A percentile compares a stretch with the other conserved stretches of the same genome.
Evolutionary conservation across 257 asterid genomes (phyloP).

Genomic region (Marsdenia floribunda): DNA sequence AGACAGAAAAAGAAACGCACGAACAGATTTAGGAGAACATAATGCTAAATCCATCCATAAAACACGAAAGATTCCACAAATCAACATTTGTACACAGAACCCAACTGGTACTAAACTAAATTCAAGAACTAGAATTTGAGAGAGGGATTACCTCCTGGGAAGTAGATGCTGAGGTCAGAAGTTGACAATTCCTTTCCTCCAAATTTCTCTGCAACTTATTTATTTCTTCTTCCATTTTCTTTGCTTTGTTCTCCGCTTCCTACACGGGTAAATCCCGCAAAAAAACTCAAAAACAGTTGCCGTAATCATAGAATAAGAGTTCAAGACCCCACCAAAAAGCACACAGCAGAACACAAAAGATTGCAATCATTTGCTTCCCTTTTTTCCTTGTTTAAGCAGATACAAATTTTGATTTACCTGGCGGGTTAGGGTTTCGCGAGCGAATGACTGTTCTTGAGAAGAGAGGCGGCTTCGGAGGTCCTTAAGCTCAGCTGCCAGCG

Average conservation of each 20-base stretch:
- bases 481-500: slow-evolving; percentile 81
- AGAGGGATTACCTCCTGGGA: slow-evolving; percentile 46
- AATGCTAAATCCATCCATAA: background rate
- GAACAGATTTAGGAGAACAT: background rate
- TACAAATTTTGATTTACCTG: slow-evolving; percentile 36
- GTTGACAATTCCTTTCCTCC: slow-evolving; percentile 52
- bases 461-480: slow-evolving; percentile 68
- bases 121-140: background rate
- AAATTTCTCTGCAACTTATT: slow-evolving; percentile 51
- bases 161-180: slow-evolving; percentile 53
- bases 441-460: slow-evolving; percentile 50
- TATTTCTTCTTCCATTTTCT: slow-evolving; percentile 58
- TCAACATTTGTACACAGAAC: background rate
- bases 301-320: slow-evolving; percentile 1
- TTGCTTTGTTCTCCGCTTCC: slow-evolving; percentile 78
- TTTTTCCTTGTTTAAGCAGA: background rate
- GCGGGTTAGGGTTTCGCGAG: slow-evolving; percentile 49
- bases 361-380: background rate
- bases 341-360: slow-evolving; percentile 10
- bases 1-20: background rate
- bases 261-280: slow-evolving; percentile 13
- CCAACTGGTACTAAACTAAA: background rate
- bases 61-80: background rate
- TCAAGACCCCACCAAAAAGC: slow-evolving; percentile 4
- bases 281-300: background rate